These are phyloP conservation scores for Lasiodiplodia sp. DNA, from an alignment of 2,329 filamentous ascomycete genomes.

Conservation along the genomic window DNA sequence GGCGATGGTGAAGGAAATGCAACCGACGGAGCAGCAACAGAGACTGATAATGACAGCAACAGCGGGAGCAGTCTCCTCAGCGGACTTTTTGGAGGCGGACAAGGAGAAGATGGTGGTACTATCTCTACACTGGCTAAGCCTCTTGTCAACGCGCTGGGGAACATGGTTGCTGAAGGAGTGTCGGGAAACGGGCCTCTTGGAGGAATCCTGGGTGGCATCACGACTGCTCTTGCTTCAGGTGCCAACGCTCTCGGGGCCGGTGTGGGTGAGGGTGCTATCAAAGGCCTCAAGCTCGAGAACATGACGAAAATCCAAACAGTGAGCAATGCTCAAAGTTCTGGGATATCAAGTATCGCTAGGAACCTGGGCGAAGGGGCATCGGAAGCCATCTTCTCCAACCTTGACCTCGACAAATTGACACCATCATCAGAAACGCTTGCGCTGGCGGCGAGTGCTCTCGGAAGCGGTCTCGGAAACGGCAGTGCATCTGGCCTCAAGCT, in stretches of 20 bases:
- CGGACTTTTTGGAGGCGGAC: slow-evolving; percentile 3
- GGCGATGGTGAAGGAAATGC: background rate
- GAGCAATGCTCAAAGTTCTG: background rate
- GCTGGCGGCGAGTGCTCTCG: background rate
- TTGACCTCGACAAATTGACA: slow-evolving; percentile 14
- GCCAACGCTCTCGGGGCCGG: slow-evolving; percentile 23
- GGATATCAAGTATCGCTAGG: slow-evolving; percentile 11
- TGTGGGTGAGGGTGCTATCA: slow-evolving; percentile 22
- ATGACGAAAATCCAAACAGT: background rate
- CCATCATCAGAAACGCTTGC: background rate
- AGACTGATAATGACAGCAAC: background rate
- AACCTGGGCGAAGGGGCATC: slow-evolving; percentile 21
- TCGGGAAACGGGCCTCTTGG: background rate
- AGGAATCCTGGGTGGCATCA: slow-evolving; percentile 6
- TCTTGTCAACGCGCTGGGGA: background rate
- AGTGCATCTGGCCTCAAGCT: slow-evolving; percentile 17
- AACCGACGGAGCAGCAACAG: background rate
- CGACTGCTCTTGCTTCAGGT: background rate
- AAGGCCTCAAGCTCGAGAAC: slow-evolving; percentile 4
- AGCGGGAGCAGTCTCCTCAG: background rate
- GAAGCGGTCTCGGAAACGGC: slow-evolving; percentile 20
- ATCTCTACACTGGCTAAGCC: slow-evolving; percentile 7
- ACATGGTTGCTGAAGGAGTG: slow-evolving; percentile 7
- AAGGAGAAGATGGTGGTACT: background rate
- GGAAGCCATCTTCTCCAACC: slow-evolving; percentile 12